phyloP scores from a whole-genome alignment of 75 land plant species.

The Chamaecyparis obtusa region DNA sequence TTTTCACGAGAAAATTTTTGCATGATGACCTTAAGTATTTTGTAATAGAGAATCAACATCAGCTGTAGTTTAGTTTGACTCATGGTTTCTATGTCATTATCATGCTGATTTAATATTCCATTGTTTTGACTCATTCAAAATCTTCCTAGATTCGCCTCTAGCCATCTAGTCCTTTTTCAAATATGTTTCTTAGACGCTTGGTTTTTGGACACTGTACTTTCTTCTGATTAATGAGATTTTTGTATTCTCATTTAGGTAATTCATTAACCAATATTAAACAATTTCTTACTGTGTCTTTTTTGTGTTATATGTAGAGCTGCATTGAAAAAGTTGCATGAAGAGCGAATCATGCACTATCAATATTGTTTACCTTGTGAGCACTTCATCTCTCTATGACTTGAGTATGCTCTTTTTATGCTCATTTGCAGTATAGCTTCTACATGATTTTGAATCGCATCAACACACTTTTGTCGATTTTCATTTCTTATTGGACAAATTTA shows the following conservation, averaged over 20 bases:
- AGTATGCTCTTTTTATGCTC: background rate
- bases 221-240: background rate
- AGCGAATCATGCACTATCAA: slow-evolving; percentile 38
- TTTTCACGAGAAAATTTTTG: background rate
- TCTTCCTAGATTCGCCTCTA: background rate
- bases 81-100: background rate
- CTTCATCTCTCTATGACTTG: background rate
- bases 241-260: background rate
- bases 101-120: background rate
- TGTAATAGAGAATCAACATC: background rate
- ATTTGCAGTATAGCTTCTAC: background rate
- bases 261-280: background rate
- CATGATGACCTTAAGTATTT: background rate
- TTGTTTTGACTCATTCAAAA: background rate
- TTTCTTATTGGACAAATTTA: background rate
- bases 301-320: slow-evolving; percentile 26
- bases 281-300: background rate
- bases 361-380: slow-evolving; percentile 43
- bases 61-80: background rate
- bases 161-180: background rate
- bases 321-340: slow-evolving; percentile 31
- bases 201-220: background rate
- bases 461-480: background rate
- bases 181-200: background rate
- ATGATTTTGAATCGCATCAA: background rate